Evolutionary conservation across 345 rosid species (phyloP).

Genomic region (Aquilaria yunnanensis): DNA sequence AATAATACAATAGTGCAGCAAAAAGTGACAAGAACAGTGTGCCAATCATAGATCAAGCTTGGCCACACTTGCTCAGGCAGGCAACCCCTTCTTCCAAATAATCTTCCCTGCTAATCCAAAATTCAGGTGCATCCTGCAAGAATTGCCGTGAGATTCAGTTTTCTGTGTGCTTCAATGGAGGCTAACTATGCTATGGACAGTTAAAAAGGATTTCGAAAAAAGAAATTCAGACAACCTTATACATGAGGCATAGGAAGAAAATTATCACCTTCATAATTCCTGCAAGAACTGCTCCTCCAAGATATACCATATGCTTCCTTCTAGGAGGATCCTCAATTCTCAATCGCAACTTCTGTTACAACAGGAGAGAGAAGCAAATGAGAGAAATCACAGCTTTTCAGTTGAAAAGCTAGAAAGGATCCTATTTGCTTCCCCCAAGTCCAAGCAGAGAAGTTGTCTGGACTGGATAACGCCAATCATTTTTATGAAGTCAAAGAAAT

Average conservation of each 20-base stretch:
- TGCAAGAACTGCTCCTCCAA: constrained; percentile 98
- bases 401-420: background rate
- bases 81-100: constrained; percentile 79
- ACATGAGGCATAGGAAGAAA: background rate
- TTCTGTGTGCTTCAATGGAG: background rate
- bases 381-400: constrained; percentile 1
- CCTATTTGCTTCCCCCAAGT: background rate
- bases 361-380: constrained; percentile 11
- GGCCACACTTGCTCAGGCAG: constrained; percentile 75
- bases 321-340: constrained; percentile 95
- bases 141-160: constrained; percentile 5
- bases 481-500: background rate
- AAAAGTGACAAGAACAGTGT: no score
- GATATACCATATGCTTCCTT: constrained; percentile 98
- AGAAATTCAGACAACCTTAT: no score
- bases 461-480: background rate
- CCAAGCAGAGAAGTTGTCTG: no score
- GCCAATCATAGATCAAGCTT: constrained; percentile 22
- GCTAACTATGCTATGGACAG: background rate
- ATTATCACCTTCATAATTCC: constrained; percentile 88
- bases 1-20: no score
- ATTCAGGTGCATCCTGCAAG: constrained; percentile 91
- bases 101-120: constrained; percentile 94
- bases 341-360: constrained; percentile 66
- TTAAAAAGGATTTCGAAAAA: background rate